Conservation (phyloP, 2,329 filamentous ascomycete genomes). For the Calycina herbarum region DNA sequence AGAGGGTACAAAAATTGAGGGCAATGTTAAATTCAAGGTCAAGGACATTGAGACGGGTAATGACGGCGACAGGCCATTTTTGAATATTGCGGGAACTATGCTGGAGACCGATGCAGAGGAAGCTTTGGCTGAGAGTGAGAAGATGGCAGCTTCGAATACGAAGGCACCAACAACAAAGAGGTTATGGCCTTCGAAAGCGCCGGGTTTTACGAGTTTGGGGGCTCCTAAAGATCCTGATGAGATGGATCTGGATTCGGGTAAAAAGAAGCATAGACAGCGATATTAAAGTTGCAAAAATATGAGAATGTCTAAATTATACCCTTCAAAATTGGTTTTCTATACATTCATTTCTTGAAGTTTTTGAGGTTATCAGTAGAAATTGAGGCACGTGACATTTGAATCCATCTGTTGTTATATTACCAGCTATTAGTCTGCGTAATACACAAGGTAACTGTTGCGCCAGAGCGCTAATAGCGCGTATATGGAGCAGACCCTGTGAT, state of each 20-base stretch:
- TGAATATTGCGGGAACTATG: slow-evolving; percentile 89
- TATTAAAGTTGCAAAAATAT: slow-evolving; percentile 19
- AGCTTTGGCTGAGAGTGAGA: slow-evolving; percentile 56
- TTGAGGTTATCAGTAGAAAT: too few relatives aligned
- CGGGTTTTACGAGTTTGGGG: slow-evolving; percentile 37
- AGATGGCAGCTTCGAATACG: slow-evolving; percentile 40
- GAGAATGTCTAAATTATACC: slow-evolving; percentile 8
- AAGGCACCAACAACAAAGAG: slow-evolving; percentile 43
- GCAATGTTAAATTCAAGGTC: slow-evolving; percentile 74
- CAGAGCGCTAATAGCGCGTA: too few relatives aligned
- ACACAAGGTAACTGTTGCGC: too few relatives aligned
- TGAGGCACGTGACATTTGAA: too few relatives aligned
- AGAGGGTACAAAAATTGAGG: slow-evolving; percentile 66
- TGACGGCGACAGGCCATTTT: slow-evolving; percentile 73
- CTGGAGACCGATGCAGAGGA: slow-evolving; percentile 67
- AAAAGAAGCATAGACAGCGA: slow-evolving; percentile 24
- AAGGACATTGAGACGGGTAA: slow-evolving; percentile 80
- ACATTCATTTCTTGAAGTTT: too few relatives aligned
- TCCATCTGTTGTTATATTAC: too few relatives aligned
- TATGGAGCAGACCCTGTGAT: too few relatives aligned
- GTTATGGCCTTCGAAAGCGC: slow-evolving; percentile 32
- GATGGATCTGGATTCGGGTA: slow-evolving; percentile 19
- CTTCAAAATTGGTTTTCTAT: neutral
- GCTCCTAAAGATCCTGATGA: slow-evolving; percentile 30
- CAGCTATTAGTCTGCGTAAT: too few relatives aligned